Evolutionary conservation across 371 early-diverging fungal species (phyloP).

Genomic region (Mucor piriformis): DNA sequence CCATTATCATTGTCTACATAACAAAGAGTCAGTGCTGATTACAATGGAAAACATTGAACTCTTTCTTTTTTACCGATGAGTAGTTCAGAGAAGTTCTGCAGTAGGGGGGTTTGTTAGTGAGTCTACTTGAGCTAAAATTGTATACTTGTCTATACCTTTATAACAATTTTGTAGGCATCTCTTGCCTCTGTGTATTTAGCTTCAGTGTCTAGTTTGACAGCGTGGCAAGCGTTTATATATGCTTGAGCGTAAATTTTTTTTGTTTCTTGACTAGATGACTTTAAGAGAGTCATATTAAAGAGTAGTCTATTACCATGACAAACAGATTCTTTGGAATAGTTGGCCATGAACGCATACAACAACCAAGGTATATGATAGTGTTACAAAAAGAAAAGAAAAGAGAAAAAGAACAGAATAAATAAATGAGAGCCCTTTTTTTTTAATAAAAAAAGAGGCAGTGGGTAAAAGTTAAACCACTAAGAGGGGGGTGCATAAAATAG

Average conservation of each 20-base stretch:
- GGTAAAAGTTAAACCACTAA: too few species aligned
- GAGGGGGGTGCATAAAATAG: too few species aligned
- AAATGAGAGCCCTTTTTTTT: too few species aligned
- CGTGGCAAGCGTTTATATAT: conserved; percentile 49
- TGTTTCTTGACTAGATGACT: conserved; percentile 16
- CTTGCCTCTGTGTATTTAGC: conserved; percentile 52
- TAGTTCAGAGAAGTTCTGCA: conserved; percentile 22
- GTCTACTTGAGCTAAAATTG: neutral
- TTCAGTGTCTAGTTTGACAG: conserved; percentile 52
- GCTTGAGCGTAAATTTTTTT: conserved; percentile 48
- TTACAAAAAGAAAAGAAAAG: neutral
- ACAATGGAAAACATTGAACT: neutral
- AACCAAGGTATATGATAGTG: neutral
- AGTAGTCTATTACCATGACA: conserved; percentile 11
- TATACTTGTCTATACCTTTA: conserved; percentile 47
- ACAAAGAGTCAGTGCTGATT: neutral
- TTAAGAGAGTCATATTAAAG: conserved; percentile 5
- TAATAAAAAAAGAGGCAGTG: too few species aligned
- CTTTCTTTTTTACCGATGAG: conserved; percentile 14
- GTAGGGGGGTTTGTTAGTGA: too few species aligned
- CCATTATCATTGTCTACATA: conserved; percentile 13
- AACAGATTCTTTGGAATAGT: conserved; percentile 10
- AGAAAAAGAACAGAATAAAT: neutral
- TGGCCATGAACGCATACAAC: conserved; percentile 23
- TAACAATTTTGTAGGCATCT: conserved; percentile 49